These are phyloP conservation scores for Monilinia fructigena DNA, from an alignment of 2,329 filamentous ascomycete species.

Conservation along the genomic window DNA sequence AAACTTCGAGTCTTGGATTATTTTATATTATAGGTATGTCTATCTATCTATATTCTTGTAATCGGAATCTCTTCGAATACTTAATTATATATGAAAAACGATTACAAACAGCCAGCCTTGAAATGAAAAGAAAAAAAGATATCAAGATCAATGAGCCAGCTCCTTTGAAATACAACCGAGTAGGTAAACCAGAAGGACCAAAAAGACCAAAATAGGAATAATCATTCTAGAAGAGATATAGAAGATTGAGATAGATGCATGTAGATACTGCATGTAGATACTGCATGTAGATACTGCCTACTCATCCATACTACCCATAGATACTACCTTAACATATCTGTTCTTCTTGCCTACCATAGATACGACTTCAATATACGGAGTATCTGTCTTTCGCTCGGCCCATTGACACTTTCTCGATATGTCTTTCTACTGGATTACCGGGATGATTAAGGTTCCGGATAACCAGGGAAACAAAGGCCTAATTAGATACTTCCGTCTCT, in stretches of 20 bases:
- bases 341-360: no score
- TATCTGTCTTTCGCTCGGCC: no score
- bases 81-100: background rate
- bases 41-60: background rate
- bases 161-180: background rate
- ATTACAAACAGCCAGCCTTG: no score
- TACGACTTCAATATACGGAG: no score
- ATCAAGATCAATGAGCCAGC: background rate
- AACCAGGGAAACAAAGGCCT: background rate
- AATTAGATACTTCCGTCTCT: no score
- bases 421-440: background rate
- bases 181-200: background rate
- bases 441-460: slow-evolving; percentile 3
- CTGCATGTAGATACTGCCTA: no score
- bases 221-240: slow-evolving; percentile 12
- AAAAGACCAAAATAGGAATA: background rate
- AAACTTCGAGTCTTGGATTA: background rate
- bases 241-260: background rate
- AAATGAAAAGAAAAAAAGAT: no score
- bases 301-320: no score
- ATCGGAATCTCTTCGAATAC: background rate
- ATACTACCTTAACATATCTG: no score
- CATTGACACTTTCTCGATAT: no score
- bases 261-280: no score
- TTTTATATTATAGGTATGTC: background rate